Conservation (phyloP, 2,329 filamentous ascomycete species). For the Diaporthe eres region DNA sequence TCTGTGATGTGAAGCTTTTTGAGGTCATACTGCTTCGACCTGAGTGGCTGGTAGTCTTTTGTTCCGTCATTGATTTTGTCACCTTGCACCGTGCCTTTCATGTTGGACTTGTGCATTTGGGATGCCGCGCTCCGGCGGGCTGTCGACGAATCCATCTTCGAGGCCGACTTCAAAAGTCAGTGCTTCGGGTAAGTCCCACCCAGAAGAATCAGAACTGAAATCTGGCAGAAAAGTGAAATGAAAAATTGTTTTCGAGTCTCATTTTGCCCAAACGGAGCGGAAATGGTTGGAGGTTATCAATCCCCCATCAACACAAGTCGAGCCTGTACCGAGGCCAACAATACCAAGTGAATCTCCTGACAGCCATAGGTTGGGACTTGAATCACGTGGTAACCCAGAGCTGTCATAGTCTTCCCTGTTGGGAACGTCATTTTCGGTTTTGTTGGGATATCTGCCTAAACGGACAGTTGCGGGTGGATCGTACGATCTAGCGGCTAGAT, state of each 20-base stretch:
- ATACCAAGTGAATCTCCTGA: conserved; percentile 21
- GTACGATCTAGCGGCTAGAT: conserved; percentile 1
- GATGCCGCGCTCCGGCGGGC: conserved; percentile 3
- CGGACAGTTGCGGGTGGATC: conserved; percentile 14
- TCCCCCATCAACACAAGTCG: background rate
- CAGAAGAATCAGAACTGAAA: no score
- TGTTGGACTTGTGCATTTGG: background rate
- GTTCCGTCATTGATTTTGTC: conserved; percentile 60
- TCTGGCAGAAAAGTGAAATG: background rate
- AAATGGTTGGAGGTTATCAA: background rate
- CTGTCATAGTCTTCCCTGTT: conserved; percentile 2
- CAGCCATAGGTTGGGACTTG: conserved; percentile 16
- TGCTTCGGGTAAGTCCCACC: no score
- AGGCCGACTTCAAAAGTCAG: background rate
- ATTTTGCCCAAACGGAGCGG: no score
- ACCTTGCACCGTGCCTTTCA: background rate
- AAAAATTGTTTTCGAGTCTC: no score
- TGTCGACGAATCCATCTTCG: conserved; percentile 4
- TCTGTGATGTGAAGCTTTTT: conserved; percentile 91
- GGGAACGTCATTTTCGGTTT: conserved; percentile 13
- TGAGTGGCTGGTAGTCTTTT: conserved; percentile 67
- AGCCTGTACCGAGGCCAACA: background rate
- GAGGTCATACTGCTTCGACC: conserved; percentile 58
- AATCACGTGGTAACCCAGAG: background rate
- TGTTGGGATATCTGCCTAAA: conserved; percentile 21